Evolutionary conservation across 1,284 basidiomycete genomes (phyloP), one percentile per base, ranked within the genome.

Genomic region (Thecaphora thlaspeos): DNA sequence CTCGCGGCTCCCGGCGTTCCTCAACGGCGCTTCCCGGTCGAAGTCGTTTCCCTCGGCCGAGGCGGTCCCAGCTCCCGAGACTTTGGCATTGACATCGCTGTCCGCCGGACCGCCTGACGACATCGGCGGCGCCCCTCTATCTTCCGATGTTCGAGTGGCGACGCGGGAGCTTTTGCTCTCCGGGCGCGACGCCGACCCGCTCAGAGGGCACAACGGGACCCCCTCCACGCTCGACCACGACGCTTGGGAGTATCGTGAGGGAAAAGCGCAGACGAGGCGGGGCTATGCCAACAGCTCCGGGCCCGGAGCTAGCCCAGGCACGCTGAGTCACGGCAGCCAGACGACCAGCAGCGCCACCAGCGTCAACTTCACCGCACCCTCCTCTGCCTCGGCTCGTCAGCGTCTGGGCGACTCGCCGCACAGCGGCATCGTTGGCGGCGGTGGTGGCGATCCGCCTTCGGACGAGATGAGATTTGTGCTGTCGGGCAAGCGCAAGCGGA

Each of bases 191-290:
- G n/a, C n/a, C n/a, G n/a, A n/a, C n/a, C n/a, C n/a, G n/a, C n/a
- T n/a, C n/a, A n/a, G n/a, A n/a, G n/a, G n/a, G n/a, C n/a, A n/a
- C n/a, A n/a, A n/a, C n/a, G n/a, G n/a, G 24, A 59, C 64, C 12
- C 55, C 63, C 1, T 59, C 63, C 10, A 69, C 68, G 1, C 43
- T 63, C 28, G 66, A 70, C 22, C 57, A 59, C 44, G 68, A 63
- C 18, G 61, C 68, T 8, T 68, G 59, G 61, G 66, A 68, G 37
- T 66, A 68, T n/a, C 65, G 68, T 23, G 61, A 67, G 42, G 68
- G 65, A n/a, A 65, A 68, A 23, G 66, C 58, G 10, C 54, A 60
- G 41, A 55, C 64, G 9, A 59, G 55, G 23, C 54, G 58, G 18
- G 62, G 58, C 15, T 65, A 57, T 14, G 19, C 17, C 14, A 5